Evolutionary conservation across 371 early-diverging fungal genomes (phyloP), one percentile per base, ranked within the genome.

Genomic region (Saksenaea vasiformis): DNA sequence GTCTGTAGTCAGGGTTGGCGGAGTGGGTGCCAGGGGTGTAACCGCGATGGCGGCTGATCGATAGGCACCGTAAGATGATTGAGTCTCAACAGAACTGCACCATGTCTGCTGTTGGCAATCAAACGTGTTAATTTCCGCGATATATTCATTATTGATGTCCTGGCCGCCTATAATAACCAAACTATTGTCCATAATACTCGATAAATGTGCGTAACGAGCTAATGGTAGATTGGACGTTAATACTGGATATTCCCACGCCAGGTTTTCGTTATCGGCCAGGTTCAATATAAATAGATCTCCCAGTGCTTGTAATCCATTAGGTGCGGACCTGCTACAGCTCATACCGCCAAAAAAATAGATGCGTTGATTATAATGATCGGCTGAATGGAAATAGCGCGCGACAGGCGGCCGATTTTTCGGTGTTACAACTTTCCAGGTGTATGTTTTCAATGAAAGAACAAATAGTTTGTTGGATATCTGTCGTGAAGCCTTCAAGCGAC

Each of bases 301-400:
- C 19, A 88, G 76, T n/a, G 89, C 80, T n/a, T 54, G 60, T 27
- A 72, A 51, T 17, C 58, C 66, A 35, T 61, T 38, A 26, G 47
- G 54, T 37, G 61, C 28, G 38, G 56, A 56, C 54, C 34, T 58
- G 17, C 26, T 37, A 13, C 69, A 56, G 0, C 83, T 82, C 82
- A 87, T 81, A 7, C 89, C 89, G 43, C 89, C 89, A 69, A 77
- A 84, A 54, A 82, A 74, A 15, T 85, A 66, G 44, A 88, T 82
- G 26, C 70, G 47, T 31, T 77, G 70, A 35, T 67, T 28, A 61
- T 70, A 41, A 65, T 54, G 51, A 70, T 83, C 84, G 37, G 90
- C 86, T 14, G 92, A 89, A 73, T 93, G 93, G 65, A 93, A 93
- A 67, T 91, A 92, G 17, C 93, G 82, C 14, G 74, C 67, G 14